Evolutionary conservation across 1,284 basidiomycete species (phyloP).

Genomic region (Phellinidium pouzarii): DNA sequence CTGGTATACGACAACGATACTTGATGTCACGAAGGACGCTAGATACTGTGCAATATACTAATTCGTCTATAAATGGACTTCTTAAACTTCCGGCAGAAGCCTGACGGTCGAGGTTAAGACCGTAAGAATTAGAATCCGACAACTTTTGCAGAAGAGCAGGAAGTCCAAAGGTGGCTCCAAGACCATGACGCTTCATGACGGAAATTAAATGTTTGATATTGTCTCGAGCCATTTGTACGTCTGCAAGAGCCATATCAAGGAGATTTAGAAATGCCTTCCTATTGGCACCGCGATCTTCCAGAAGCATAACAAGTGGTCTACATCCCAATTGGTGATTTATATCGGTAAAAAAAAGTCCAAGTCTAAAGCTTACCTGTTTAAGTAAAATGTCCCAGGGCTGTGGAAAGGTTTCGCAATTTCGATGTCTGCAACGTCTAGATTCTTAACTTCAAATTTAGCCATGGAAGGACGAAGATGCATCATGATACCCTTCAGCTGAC

Average conservation of each 20-base stretch:
- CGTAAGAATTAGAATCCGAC: conserved; percentile 31
- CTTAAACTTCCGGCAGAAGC: conserved; percentile 33
- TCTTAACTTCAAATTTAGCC: conserved; percentile 60
- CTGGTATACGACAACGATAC: conserved; percentile 60
- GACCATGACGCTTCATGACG: conserved; percentile 41
- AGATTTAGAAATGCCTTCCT: conserved; percentile 48
- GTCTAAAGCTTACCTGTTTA: conserved; percentile 47
- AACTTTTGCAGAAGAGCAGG: conserved; percentile 44
- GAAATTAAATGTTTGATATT: conserved; percentile 39
- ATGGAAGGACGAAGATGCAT: conserved; percentile 66
- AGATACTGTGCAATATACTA: conserved; percentile 47
- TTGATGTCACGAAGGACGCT: conserved; percentile 66
- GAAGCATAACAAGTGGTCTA: conserved; percentile 62
- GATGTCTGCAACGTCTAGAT: conserved; percentile 43
- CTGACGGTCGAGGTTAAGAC: conserved; percentile 40
- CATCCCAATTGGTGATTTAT: background rate
- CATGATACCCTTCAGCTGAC: conserved; percentile 41
- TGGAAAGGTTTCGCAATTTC: conserved; percentile 65
- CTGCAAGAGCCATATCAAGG: conserved; percentile 46
- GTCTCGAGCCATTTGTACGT: conserved; percentile 49
- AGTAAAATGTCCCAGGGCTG: conserved; percentile 47
- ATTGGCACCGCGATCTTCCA: conserved; percentile 58
- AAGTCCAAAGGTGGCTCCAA: conserved; percentile 49
- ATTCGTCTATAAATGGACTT: conserved; percentile 50
- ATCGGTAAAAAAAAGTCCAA: background rate